Evolutionary conservation across 2,329 filamentous ascomycete genomes (phyloP), one percentile per base, ranked within the genome.

Genomic region (Plectosphaerella cucumerina): DNA sequence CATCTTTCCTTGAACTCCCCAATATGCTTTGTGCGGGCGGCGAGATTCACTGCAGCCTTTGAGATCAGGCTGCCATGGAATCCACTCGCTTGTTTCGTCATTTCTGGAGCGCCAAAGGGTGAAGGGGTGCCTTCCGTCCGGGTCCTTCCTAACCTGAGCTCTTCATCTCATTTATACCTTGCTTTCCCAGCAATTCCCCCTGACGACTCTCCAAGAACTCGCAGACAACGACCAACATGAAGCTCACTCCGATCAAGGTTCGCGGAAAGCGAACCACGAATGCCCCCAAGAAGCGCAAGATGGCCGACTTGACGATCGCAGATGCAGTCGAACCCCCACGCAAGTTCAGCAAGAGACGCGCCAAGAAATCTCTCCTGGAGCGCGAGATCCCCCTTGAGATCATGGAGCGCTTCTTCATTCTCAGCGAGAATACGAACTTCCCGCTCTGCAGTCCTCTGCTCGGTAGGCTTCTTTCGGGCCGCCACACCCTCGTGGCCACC

Each of bases 351-450:
- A 47, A 45, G 26, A 10, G 22, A 48, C 20, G 49, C 47, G 14
- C 46, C 48, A 4, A 48, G 37, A 55, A 52, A 2, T 55, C 60
- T 21, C 46, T 68, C 3, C 59, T 73, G 42, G 65, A 62, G 54
- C 56, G 44, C 6, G 9, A 61, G 12, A 63, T 83, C 9, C 80
- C 80, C 0, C 60, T 72, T 6, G 80, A 83, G 60, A 66, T 83
- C 21, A 69, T 83, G 12, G 77, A 82, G 59, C 67, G 55, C 31
- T 80, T 84, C 45, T 73, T 81, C 50, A 62, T 77, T 55, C 63
- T 75, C 48, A 80, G 77, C 46, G 60, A 65, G 53, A 81, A 79
- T 55, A 54, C 77, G 44, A 68, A 73, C 47, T 66, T 84, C 1
- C 70, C 77, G 1, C 69, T 65, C 5, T 67, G 71, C 46, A 75